These are phyloP conservation scores for Rosa lucieae DNA, from an alignment of 306 rosid genomes.

Conservation along the genomic window DNA sequence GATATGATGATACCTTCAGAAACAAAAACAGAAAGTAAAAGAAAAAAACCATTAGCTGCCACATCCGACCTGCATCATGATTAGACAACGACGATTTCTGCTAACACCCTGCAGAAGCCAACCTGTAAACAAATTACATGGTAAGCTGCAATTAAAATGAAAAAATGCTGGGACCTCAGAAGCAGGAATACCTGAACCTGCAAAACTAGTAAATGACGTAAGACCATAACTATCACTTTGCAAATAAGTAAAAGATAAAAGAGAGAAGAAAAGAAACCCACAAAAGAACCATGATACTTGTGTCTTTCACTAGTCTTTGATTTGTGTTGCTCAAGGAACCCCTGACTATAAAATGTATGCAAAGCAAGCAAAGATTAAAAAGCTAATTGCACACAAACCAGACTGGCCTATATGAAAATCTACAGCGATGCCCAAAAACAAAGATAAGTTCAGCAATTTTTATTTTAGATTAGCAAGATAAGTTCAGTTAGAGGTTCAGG, in stretches of 20 bases:
- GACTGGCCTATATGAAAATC: too few species aligned
- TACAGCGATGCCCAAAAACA: background rate
- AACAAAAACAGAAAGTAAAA: background rate
- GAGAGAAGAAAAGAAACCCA: slow-evolving; percentile 29
- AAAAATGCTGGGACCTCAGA: slow-evolving; percentile 37
- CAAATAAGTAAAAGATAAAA: slow-evolving; percentile 2
- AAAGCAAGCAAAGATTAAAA: slow-evolving; percentile 24
- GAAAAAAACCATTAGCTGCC: background rate
- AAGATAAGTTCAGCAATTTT: background rate
- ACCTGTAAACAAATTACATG: slow-evolving; percentile 75
- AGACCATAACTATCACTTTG: slow-evolving; percentile 25
- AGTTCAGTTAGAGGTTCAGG: background rate
- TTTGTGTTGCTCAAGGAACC: slow-evolving; percentile 31
- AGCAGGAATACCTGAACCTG: slow-evolving; percentile 81
- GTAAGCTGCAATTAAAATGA: slow-evolving; percentile 49
- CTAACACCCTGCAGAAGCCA: slow-evolving; percentile 25
- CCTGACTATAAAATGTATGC: slow-evolving; percentile 46
- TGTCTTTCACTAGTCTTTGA: slow-evolving; percentile 40
- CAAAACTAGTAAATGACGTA: slow-evolving; percentile 52
- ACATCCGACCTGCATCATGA: background rate
- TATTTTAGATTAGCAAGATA: background rate
- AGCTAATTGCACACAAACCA: slow-evolving; percentile 23
- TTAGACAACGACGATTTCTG: background rate
- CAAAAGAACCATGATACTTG: slow-evolving; percentile 36
- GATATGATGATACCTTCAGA: background rate